Evolutionary conservation across 192 early-diverging fungal species (phyloP), one percentile per base, ranked within the genome.

Genomic region (Entomortierella beljakovae): DNA sequence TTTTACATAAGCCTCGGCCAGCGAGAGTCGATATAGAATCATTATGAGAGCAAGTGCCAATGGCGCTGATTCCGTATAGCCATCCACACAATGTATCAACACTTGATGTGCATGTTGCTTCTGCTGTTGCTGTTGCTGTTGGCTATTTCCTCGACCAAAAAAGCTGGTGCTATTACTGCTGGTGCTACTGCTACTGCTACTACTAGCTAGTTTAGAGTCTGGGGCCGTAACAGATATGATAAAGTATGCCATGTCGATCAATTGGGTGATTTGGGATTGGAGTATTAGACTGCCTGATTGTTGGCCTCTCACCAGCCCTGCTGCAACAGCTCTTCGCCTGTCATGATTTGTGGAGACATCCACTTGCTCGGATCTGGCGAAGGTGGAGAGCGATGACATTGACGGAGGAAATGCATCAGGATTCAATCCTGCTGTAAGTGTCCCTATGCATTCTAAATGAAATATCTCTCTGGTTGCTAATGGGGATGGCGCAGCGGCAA

Each of bases 81-180:
- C 88, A 37, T 89, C 88, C 9, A 82, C 64, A 42, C 86, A 89
- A 62, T 89, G 84, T 56, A 89, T 86, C 23, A 89, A 61, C 26
- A 88, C 76, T 20, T 71, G 81, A 20, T 71, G 77, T 16, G 56
- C 61, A 28, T 37, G 48, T 57, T 20, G 35, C 57, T 85, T 83
- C 11, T 71, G 57, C 13, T 54, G 52, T 42, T 72, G 62, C 26
- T 35, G 25, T 18, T 61, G 54, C 38, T 28, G 13, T n/a, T 40
- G 18, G 68, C 70, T 35, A 82, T 75, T 43, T 81, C 81, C 34
- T 77, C 18, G 71, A 70, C 26, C 76, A 3, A 10, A 56, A 55
- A 46, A 46, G 15, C 76, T 67, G 46, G 74, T 71, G 61, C 81
- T 82, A 6, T n/a, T n/a, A n/a, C 80, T 49, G 52, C 83, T 82